Base-by-base conservation (phyloP, 257 asterid species). In the Capsicum pubescens region DNA sequence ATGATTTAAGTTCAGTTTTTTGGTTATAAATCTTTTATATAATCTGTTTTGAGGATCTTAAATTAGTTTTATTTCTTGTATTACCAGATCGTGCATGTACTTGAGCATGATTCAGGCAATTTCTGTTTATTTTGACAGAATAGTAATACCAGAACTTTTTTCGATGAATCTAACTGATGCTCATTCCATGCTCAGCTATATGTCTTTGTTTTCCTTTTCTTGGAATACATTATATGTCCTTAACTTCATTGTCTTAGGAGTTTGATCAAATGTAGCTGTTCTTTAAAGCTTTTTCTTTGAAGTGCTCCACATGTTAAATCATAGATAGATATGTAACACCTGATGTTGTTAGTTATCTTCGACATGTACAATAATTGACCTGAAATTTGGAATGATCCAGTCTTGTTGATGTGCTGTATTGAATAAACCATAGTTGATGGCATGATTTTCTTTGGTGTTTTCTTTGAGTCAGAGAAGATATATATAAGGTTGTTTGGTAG, bases 1-100 rank as follows among this genome's bases (percentile, higher is more conserved):
- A 76, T 76, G 50, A 66, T 78, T 83, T 86, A 85, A 6, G 9
- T 68, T 15, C 59, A 76, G 69, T 60, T 67, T 66, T 56, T 72
- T 84, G 54, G 72, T 14, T 26, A 54, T 17, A 60, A 84, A 26
- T 26, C 32, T 1, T 26, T 26, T 26, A 26, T 26, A 1, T 26
- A 26, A 26, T 26, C 32, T 26, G 59, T 61, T 19, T 80, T 58
- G 55, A 36, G 72, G 19, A 26, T 12, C 17, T 64, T 35, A 64
- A 26, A 12, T 64, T 64, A 64, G 71, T 64, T 64, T 64, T 26
- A 32, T 64, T 26, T 7, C 44, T 64, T 26, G 71, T 64, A 26
- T 64, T 64, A 26, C 71, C 71, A 64, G 46, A 64, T 64, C 71
- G 35, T 26, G 17, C 71, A 32, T 64, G 71, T 64, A 63, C 71